Evolutionary conservation across 768 basidiomycete species (phyloP), one percentile per base, ranked within the genome.

Genomic region (Tylopilus subfusipes): DNA sequence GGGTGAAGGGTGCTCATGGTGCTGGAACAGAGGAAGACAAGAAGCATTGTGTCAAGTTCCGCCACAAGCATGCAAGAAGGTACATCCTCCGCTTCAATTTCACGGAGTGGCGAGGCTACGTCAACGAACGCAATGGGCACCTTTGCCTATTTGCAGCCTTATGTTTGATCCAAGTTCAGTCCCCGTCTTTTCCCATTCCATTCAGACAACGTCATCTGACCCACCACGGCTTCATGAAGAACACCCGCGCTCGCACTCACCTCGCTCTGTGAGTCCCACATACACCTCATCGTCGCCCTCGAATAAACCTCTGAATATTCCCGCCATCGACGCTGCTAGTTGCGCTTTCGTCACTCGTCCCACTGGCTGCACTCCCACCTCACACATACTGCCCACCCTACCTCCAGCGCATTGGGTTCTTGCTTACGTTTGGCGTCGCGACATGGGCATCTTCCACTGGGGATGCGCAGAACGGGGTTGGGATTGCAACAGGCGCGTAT

Each of bases 1-100:
- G 34, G 5, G n/a, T 39, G 19, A 21, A 8, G n/a, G 7, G 38
- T 21, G 38, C 19, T 39, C n/a, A n/a, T 38, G 4, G 7, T 16
- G 36, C 5, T 38, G 36, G 18, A 7, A 19, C 4, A 16, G 33
- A 34, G 33, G 33, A 34, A 13, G 33, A 34, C 33, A 34, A 34
- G 33, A 34, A 34, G 33, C 6, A 14, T 65, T 90, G 9, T 83
- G 82, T 53, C 84, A 86, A 43, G 75, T 85, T 24, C 73, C n/a
- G n/a, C n/a, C n/a, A n/a, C n/a, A n/a, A n/a, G n/a, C n/a, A n/a
- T n/a, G n/a, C n/a, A n/a, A n/a, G n/a, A n/a, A n/a, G n/a, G n/a
- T n/a, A n/a, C n/a, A n/a, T n/a, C n/a, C n/a, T n/a, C n/a, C n/a
- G n/a, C n/a, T n/a, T n/a, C n/a, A n/a, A n/a, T n/a, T n/a, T n/a